Percentiles rank a stretch among this genome's conserved stretches.
Evolutionary conservation across 331 rosid genomes (phyloP).

Genomic region (Dryas integrifolia): DNA sequence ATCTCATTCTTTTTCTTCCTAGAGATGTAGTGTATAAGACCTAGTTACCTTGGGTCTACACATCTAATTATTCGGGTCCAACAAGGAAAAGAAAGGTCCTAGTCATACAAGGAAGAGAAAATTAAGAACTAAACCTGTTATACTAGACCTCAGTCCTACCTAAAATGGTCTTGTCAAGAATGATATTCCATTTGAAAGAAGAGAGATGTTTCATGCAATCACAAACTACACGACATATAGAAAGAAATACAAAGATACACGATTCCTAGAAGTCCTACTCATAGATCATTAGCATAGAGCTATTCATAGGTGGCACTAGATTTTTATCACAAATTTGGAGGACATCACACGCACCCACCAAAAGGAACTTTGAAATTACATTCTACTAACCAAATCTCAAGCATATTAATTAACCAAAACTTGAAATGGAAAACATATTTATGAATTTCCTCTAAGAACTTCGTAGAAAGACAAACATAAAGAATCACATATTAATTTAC

Average conservation of each 20-base stretch:
- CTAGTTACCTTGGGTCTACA: too few species aligned
- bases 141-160: too few species aligned
- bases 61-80: too few species aligned
- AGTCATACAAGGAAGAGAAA: not conserved
- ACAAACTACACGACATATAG: too few species aligned
- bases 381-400: not conserved
- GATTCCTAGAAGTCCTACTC: not conserved
- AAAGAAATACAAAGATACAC: not conserved
- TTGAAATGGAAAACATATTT: not conserved
- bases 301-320: not conserved
- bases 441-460: not conserved
- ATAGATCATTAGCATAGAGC: too few species aligned
- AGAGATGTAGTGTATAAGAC: too few species aligned
- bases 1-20: too few species aligned
- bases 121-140: not conserved
- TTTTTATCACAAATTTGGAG: not conserved
- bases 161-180: too few species aligned
- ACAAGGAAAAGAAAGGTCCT: not conserved
- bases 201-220: not conserved
- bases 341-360: too few species aligned
- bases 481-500: constrained; percentile 33
- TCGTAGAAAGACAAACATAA: not conserved
- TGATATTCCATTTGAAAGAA: not conserved
- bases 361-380: not conserved
- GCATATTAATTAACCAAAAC: not conserved